A percentile compares a stretch with the other conserved stretches of the same genome.
Conservation (phyloP, 2,329 filamentous ascomycete genomes). For the Hypoxylon sp. region DNA sequence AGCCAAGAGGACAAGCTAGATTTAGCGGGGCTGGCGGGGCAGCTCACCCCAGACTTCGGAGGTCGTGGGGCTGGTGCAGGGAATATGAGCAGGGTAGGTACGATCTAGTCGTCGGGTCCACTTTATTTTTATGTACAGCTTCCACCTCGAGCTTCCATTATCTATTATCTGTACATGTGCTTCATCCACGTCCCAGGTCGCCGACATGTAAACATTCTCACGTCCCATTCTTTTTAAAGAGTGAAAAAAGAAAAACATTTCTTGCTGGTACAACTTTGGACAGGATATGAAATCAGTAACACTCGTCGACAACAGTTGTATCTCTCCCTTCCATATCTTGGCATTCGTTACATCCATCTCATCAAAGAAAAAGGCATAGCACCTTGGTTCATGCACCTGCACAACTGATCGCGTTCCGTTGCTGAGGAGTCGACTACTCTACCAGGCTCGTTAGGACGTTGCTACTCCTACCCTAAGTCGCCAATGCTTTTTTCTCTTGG, state of each 20-base stretch:
- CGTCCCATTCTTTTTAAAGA: background rate
- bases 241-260: background rate
- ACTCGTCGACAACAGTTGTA: background rate
- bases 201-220: background rate
- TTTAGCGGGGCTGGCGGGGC: conserved; percentile 23
- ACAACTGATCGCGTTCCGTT: background rate
- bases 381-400: background rate
- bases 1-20: background rate
- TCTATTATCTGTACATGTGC: no score
- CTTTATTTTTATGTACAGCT: conserved; percentile 9
- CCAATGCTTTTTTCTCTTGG: background rate
- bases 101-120: background rate
- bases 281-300: background rate
- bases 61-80: conserved; percentile 2
- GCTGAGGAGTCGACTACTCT: background rate
- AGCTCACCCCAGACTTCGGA: conserved; percentile 13
- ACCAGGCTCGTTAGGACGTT: background rate
- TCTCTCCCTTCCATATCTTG: background rate
- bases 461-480: background rate
- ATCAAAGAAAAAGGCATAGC: background rate
- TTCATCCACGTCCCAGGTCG: background rate
- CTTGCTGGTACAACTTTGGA: background rate
- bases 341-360: background rate
- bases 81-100: background rate
- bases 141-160: background rate